Evolutionary conservation across 2,329 filamentous ascomycete species (phyloP).

Genomic region (Blastomyces percursus): DNA sequence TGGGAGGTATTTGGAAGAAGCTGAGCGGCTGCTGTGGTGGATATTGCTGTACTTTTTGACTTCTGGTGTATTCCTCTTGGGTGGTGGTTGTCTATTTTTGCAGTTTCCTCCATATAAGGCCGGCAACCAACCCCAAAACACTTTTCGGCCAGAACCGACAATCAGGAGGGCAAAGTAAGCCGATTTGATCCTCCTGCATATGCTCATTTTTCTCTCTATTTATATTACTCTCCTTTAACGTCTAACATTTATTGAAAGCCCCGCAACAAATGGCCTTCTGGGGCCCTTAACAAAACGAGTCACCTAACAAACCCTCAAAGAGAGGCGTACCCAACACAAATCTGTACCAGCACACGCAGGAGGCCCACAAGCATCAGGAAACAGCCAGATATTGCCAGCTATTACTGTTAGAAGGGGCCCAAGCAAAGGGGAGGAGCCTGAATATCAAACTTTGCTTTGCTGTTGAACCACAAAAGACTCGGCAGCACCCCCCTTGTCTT

Average conservation of each 20-base stretch:
- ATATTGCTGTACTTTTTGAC: conserved; percentile 7
- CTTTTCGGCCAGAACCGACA: neutral
- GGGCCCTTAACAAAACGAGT: neutral
- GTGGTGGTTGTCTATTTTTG: neutral
- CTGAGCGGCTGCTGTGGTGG: conserved; percentile 4
- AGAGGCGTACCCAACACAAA: neutral
- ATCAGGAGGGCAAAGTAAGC: conserved; percentile 7
- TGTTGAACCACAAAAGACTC: neutral
- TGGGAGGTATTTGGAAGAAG: neutral
- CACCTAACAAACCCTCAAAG: conserved; percentile 2
- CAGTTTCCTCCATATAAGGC: neutral
- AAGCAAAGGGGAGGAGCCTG: neutral
- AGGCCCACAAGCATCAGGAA: neutral
- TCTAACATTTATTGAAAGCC: conserved; percentile 2
- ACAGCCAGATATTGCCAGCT: neutral
- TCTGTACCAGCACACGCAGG: neutral
- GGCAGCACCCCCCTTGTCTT: neutral
- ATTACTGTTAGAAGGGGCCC: no score
- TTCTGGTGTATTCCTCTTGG: conserved; percentile 6
- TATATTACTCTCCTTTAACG: neutral
- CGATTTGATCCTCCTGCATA: conserved; percentile 4
- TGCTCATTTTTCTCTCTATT: neutral
- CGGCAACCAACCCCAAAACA: conserved; percentile 2
- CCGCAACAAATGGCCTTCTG: neutral
- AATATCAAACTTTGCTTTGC: conserved; percentile 4